Conservation (phyloP, 2,329 filamentous ascomycete species). For the Claviceps lovelessii region DNA sequence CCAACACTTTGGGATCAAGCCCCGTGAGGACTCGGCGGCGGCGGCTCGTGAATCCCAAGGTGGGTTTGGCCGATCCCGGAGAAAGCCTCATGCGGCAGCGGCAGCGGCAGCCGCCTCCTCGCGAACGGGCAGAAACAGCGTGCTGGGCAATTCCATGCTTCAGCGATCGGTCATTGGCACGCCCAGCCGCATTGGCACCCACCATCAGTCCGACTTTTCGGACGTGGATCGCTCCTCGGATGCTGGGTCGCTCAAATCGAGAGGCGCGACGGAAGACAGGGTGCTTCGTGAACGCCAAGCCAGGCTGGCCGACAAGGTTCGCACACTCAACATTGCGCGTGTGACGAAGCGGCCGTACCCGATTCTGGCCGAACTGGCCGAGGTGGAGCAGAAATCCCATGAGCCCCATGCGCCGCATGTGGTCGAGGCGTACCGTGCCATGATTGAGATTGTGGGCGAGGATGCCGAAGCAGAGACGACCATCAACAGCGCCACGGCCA, state of each 20-base stretch:
- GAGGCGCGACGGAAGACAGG: slow-evolving; percentile 49
- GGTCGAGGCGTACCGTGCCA: slow-evolving; percentile 66
- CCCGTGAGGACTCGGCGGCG: slow-evolving; percentile 32
- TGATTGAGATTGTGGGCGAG: slow-evolving; percentile 68
- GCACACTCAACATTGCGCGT: slow-evolving; percentile 61
- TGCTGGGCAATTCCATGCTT: slow-evolving; percentile 47
- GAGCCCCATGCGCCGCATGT: slow-evolving; percentile 62
- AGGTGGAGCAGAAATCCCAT: slow-evolving; percentile 55
- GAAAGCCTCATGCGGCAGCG: slow-evolving; percentile 27
- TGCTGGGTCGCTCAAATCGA: slow-evolving; percentile 27
- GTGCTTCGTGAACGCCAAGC: slow-evolving; percentile 72
- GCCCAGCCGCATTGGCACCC: slow-evolving; percentile 49
- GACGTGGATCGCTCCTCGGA: slow-evolving; percentile 50
- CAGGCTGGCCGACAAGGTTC: slow-evolving; percentile 66
- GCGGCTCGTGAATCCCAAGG: slow-evolving; percentile 34
- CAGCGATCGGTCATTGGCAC: slow-evolving; percentile 79
- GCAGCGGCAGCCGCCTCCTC: slow-evolving; percentile 18
- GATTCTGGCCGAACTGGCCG: slow-evolving; percentile 60
- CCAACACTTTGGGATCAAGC: slow-evolving; percentile 82
- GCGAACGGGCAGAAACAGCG: slow-evolving; percentile 33
- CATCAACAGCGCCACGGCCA: slow-evolving; percentile 49
- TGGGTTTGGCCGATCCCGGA: slow-evolving; percentile 46
- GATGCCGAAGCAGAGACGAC: slow-evolving; percentile 42
- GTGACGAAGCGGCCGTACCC: slow-evolving; percentile 54
- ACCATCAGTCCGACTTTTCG: slow-evolving; percentile 49